Conservation (phyloP, 352 stramenopile species). For the Phytopythium chamaehyphon region DNA sequence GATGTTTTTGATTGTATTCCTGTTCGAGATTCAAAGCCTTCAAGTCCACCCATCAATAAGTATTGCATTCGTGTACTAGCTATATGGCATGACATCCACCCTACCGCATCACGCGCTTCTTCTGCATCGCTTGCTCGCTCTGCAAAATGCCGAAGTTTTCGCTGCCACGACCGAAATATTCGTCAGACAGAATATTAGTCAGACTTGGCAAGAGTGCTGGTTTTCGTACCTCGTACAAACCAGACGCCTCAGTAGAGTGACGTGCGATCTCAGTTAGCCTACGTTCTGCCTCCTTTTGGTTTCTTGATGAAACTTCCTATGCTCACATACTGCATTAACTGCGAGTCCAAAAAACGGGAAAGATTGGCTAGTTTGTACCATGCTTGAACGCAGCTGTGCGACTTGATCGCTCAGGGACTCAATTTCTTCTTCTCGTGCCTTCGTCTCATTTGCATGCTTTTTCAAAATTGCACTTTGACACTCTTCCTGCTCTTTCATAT, state of each 20-base stretch:
- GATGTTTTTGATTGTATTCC: constrained; percentile 39
- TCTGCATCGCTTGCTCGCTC: constrained; percentile 48
- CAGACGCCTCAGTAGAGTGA: neutral
- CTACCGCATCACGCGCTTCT: constrained; percentile 49
- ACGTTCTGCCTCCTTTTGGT: constrained; percentile 53
- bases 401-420: constrained; percentile 39
- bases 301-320: constrained; percentile 35
- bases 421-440: constrained; percentile 48
- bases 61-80: too few relatives aligned
- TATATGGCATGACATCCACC: too few relatives aligned
- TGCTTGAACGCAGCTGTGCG: constrained; percentile 44
- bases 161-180: constrained; percentile 23
- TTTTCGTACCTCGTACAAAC: constrained; percentile 1
- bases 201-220: neutral
- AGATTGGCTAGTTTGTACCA: constrained; percentile 14
- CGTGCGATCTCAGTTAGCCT: constrained; percentile 24
- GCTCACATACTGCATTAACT: neutral
- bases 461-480: constrained; percentile 16
- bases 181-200: neutral
- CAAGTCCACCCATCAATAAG: too few relatives aligned
- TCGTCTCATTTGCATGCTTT: constrained; percentile 40
- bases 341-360: neutral
- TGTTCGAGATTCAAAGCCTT: constrained; percentile 42
- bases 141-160: constrained; percentile 39
- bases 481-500: constrained; percentile 53